Evolutionary conservation across 768 basidiomycete genomes (phyloP), one percentile per base, ranked within the genome.

Genomic region (Termitomyces bulborhizus): DNA sequence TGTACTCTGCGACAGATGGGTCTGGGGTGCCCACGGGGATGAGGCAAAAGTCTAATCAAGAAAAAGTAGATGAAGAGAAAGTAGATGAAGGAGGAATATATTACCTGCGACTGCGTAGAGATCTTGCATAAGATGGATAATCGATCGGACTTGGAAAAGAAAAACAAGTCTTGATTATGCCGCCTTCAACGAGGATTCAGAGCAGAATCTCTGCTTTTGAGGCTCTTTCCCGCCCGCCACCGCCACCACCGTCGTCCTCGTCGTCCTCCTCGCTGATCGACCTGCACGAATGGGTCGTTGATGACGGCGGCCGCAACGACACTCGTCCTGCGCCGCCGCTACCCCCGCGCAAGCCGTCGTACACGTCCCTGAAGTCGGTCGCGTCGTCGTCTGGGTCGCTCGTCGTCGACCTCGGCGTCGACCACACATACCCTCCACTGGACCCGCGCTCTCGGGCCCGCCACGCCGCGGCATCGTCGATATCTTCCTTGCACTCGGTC

Each of bases 401-500:
- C 34, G 12, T 6, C 34, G 34, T 34, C 34, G 32, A 32, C 4
- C 68, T 83, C 36, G 74, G 77, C 2, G 77, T 81, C n/a, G 82
- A 84, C 52, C 76, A 76, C 57, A 76, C 79, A 5, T 83, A 85
- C 62, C 83, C 84, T 16, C 80, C 79, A 2, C 65, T 67, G 32
- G 68, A 66, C 59, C 66, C 67, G 18, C 75, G 70, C 50, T 67
- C 73, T 4, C 34, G 12, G 15, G 57, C 68, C 16, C 73, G 76
- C 41, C 88, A 90, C 65, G 78, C 73, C 4, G 78, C 81, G 4
- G 79, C 78, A 3, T 88, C 87, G 1, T 91, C 89, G 46, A 79
- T 89, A 39, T 90, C 89, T 3, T 91, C 89, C 29, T 90, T 92
- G 58, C 88, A 90, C 62, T 90, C 89, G 2, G 86, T 91, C 26